A percentile compares a stretch with the other conserved stretches of the same genome.
These are phyloP conservation scores for Chrysoporthe cubensis DNA, from an alignment of 2,329 filamentous ascomycete species.

Conservation along the genomic window DNA sequence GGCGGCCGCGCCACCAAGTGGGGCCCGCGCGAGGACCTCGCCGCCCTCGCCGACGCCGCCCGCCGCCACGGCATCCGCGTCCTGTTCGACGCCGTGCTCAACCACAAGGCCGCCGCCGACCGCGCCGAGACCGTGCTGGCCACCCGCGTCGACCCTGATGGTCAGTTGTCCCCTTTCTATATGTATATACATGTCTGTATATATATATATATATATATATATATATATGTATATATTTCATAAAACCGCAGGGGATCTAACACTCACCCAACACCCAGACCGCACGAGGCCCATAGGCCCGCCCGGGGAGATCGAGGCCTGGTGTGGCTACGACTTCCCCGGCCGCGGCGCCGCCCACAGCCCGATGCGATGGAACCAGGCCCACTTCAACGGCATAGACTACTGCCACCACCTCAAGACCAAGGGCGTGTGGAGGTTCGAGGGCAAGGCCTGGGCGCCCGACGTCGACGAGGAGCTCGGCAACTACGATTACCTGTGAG, in stretches of 20 bases:
- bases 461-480: constrained; percentile 61
- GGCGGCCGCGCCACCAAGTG: constrained; percentile 67
- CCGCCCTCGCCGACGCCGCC: constrained; percentile 54
- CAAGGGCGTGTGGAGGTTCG: constrained; percentile 68
- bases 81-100: constrained; percentile 73
- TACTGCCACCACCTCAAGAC: constrained; percentile 60
- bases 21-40: constrained; percentile 66
- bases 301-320: constrained; percentile 67
- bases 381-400: constrained; percentile 71
- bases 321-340: constrained; percentile 69
- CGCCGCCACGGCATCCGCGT: constrained; percentile 58
- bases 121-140: constrained; percentile 61
- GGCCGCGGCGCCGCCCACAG: constrained; percentile 65
- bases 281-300: constrained; percentile 57
- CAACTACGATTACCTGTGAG: constrained; percentile 57
- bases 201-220: too few relatives aligned
- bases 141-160: constrained; percentile 60
- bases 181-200: too few relatives aligned
- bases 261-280: constrained; percentile 42
- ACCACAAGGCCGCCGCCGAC: constrained; percentile 73
- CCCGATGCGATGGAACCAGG: constrained; percentile 64
- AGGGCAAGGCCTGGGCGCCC: constrained; percentile 65
- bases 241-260: neutral
- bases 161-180: constrained; percentile 33
- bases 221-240: too few relatives aligned